Base-by-base conservation (phyloP, 495 filamentous ascomycete genomes). In the Aspergillus campestris region DNA sequence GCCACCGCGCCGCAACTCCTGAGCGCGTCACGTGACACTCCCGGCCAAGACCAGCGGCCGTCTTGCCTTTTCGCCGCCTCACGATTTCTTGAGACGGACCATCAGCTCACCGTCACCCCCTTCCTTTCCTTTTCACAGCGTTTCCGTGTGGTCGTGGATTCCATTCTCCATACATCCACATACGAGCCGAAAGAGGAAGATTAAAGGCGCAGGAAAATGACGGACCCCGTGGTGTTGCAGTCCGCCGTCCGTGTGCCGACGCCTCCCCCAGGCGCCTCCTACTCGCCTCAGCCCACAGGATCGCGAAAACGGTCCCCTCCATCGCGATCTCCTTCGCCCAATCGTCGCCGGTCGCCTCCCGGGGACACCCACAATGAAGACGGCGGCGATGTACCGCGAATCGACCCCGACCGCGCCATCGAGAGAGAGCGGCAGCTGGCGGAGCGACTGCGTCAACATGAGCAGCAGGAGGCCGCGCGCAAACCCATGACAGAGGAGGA, bases 401-500 rank as follows among this genome's bases (percentile, higher is more conserved):
- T 74, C 38, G 78, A 79, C 61, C 47, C 80, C 37, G 61, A 81
- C 56, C 58, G 80, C 63, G 65, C 75, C 42, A 42, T 71, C n/a
- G 78, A 83, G 56, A 67, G 81, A 31, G 77, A 83, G 48, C 77
- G 77, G 15, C 79, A 82, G 49, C 74, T 83, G 8, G 70, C 75
- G 18, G 76, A 81, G 58, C 72, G 81, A 27, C 57, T 80, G 13
- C 72, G 73, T 34, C 69, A 76, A 56, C 71, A 72, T 54, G 76
- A 83, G 42, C 63, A 65, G 43, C 64, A 70, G 35, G 68, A 75
- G 52, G 59, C 66, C 6, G 55, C 66, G 18, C 62, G 71, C n/a
- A 81, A 80, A 53, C 75, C 76, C 27, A 73, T 81, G 56, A 89
- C 83, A 3, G 88, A 86, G 51, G 86, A 88, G 52, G 80, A 95